Conservation (phyloP, 352 stramenopile genomes). For the Phytophthora pseudosyringae region DNA sequence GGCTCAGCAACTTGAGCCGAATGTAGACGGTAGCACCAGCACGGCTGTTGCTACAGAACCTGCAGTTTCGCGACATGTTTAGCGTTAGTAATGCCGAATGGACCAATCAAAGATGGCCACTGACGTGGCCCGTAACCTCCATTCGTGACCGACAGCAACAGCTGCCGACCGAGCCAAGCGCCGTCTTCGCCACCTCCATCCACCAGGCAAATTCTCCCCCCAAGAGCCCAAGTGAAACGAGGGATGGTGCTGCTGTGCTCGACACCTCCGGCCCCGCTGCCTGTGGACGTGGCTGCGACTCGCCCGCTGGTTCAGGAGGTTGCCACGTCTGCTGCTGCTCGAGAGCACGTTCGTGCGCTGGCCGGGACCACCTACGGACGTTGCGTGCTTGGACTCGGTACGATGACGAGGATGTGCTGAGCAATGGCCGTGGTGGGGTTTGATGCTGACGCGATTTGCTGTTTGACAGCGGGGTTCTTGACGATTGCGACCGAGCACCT, state of each 20-base stretch:
- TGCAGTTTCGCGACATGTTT: conserved; percentile 33
- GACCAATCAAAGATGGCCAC: conserved; percentile 29
- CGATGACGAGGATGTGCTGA: not conserved
- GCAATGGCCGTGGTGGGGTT: not conserved
- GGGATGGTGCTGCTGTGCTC: conserved; percentile 46
- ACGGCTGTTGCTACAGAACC: conserved; percentile 16
- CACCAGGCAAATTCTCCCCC: conserved; percentile 8
- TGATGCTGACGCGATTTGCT: conserved; percentile 12
- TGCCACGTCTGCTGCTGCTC: conserved; percentile 27
- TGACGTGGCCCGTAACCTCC: conserved; percentile 43
- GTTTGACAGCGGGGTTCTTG: conserved; percentile 65
- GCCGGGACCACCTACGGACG: conserved; percentile 60
- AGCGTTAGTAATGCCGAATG: conserved; percentile 26
- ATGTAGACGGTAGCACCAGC: conserved; percentile 1
- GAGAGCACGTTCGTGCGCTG: conserved; percentile 35
- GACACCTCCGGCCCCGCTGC: conserved; percentile 30
- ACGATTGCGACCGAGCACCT: conserved; percentile 57
- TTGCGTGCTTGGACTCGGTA: conserved; percentile 81
- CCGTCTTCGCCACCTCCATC: conserved; percentile 31
- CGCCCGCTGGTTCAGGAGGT: conserved; percentile 35
- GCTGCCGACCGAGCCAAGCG: not conserved
- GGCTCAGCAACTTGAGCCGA: conserved; percentile 26
- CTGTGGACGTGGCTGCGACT: conserved; percentile 41
- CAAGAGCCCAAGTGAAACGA: conserved; percentile 4
- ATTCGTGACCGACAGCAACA: conserved; percentile 23